Conservation (phyloP, 805 yeast species). For the Starmerella vitae region DNA sequence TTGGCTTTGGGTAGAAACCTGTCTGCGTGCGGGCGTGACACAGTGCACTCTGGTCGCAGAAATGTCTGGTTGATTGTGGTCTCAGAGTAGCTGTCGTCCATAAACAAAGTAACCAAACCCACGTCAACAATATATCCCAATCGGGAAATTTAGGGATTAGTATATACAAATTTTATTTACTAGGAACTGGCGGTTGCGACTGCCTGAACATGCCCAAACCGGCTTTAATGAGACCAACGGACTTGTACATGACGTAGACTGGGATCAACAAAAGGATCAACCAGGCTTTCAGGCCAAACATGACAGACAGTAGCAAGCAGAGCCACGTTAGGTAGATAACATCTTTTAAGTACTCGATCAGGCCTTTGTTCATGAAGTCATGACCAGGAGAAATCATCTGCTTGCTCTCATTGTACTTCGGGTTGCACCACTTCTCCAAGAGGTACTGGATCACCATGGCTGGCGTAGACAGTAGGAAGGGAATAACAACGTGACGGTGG, state of each 20-base stretch:
- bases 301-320: slow-evolving; percentile 39
- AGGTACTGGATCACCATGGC: slow-evolving; percentile 35
- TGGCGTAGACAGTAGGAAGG: slow-evolving; percentile 33
- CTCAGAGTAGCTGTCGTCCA: too few species aligned
- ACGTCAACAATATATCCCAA: too few species aligned
- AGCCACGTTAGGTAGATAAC: slow-evolving; percentile 51
- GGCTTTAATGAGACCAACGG: slow-evolving; percentile 14
- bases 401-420: slow-evolving; percentile 34
- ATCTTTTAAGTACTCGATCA: slow-evolving; percentile 63
- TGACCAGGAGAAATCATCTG: slow-evolving; percentile 43
- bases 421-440: slow-evolving; percentile 50
- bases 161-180: not conserved
- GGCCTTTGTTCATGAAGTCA: slow-evolving; percentile 47
- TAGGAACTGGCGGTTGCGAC: not conserved
- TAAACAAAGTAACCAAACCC: too few species aligned
- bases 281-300: slow-evolving; percentile 53
- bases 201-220: slow-evolving; percentile 12
- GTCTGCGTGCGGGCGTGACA: too few species aligned
- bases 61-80: too few species aligned
- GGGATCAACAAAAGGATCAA: slow-evolving; percentile 30
- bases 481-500: slow-evolving; percentile 38
- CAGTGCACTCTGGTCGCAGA: too few species aligned
- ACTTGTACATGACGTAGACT: slow-evolving; percentile 16
- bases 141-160: too few species aligned
- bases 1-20: slow-evolving; percentile 8